Evolutionary conservation across 169 alveolate genomes (phyloP).

Genomic region (Plasmodium sp.): DNA sequence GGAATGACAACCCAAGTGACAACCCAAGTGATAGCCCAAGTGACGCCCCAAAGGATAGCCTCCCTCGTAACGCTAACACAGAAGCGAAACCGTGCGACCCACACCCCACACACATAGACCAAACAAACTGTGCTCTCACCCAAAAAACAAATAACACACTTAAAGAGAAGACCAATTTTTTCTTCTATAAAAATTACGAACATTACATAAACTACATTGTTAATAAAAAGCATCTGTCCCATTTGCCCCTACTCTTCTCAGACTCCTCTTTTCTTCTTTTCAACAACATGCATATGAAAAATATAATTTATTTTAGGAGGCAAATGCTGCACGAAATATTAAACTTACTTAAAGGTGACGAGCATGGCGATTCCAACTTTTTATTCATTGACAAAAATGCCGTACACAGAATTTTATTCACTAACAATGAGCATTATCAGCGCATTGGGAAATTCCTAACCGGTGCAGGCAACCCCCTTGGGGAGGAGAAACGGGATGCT

Average conservation of each 20-base stretch:
- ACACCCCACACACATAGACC: background rate
- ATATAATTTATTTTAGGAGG: slow-evolving; percentile 54
- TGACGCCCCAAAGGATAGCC: background rate
- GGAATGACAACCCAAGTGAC: background rate
- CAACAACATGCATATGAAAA: slow-evolving; percentile 41
- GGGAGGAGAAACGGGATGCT: background rate
- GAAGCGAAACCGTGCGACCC: background rate
- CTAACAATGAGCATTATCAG: slow-evolving; percentile 17
- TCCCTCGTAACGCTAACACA: background rate
- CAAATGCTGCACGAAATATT: slow-evolving; percentile 61
- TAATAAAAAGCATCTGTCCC: slow-evolving; percentile 7
- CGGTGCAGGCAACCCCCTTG: background rate
- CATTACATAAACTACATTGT: slow-evolving; percentile 54
- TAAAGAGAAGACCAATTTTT: slow-evolving; percentile 22
- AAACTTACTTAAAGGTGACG: slow-evolving; percentile 14
- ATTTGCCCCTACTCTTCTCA: slow-evolving; percentile 26
- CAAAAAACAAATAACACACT: slow-evolving; percentile 5
- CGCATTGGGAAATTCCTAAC: background rate
- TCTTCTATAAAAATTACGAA: slow-evolving; percentile 63
- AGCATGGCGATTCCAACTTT: slow-evolving; percentile 14
- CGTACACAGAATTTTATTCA: slow-evolving; percentile 38
- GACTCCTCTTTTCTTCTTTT: slow-evolving; percentile 59
- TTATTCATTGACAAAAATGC: slow-evolving; percentile 33
- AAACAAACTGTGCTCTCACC: background rate
- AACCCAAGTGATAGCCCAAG: background rate